Conservation (phyloP, 306 rosid genomes). For the Malus fusca region DNA sequence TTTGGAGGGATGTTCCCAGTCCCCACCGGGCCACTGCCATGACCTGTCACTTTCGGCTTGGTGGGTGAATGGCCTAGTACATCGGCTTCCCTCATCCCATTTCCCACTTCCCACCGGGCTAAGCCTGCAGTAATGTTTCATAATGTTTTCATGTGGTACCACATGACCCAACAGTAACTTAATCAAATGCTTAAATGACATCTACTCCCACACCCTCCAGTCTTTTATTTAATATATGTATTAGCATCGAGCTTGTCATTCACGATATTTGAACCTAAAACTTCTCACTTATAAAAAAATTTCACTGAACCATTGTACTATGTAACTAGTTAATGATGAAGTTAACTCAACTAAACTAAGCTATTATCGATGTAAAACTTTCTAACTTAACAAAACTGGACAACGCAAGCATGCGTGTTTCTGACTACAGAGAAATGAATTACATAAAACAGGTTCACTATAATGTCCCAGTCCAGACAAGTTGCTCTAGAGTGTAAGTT, state of each 20-base stretch:
- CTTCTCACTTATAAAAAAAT: no score
- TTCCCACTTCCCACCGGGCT: slow-evolving; percentile 7
- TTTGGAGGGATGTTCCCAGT: not conserved
- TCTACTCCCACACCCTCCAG: not conserved
- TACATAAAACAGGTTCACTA: not conserved
- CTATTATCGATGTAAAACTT: not conserved
- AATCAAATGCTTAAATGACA: not conserved
- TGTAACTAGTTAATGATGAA: not conserved
- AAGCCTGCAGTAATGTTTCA: not conserved
- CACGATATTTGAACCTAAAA: no score
- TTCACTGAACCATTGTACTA: no score
- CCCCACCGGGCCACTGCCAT: slow-evolving; percentile 12
- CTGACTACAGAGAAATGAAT: not conserved
- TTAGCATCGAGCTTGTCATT: no score
- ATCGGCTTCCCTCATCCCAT: not conserved
- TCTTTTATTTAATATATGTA: not conserved
- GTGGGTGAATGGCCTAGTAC: slow-evolving; percentile 4
- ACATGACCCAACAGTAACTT: slow-evolving; percentile 6
- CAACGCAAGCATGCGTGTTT: not conserved
- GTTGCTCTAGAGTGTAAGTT: not conserved
- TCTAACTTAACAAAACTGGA: not conserved
- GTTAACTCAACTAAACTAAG: not conserved
- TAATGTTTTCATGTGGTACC: slow-evolving; percentile 17
- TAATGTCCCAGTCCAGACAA: not conserved
- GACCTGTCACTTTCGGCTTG: slow-evolving; percentile 15